A percentile compares a stretch with the other conserved stretches of the same genome.
phyloP scores from a whole-genome alignment of 139 green algal species.

The Marvania coccoides region DNA sequence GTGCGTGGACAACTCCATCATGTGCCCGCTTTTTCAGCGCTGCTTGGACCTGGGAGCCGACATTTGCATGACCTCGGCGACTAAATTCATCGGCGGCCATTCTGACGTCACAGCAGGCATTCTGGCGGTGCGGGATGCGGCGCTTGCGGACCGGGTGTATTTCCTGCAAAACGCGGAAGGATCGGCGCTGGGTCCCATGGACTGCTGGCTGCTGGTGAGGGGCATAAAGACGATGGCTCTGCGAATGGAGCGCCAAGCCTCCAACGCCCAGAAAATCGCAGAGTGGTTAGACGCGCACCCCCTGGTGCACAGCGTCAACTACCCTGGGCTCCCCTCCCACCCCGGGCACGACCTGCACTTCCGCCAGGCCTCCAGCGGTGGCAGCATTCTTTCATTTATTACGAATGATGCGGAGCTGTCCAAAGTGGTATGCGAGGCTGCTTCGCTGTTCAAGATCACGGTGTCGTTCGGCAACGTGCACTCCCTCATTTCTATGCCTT shows the following conservation, averaged over 20 bases:
- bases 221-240: slow-evolving; percentile 97
- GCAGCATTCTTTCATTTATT: slow-evolving; percentile 78
- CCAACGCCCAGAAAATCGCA: slow-evolving; percentile 64
- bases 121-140: slow-evolving; percentile 67
- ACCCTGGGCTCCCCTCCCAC: slow-evolving; percentile 61
- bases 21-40: slow-evolving; percentile 78
- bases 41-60: slow-evolving; percentile 86
- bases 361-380: slow-evolving; percentile 53
- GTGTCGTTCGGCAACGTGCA: slow-evolving; percentile 83
- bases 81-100: slow-evolving; percentile 95
- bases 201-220: slow-evolving; percentile 93
- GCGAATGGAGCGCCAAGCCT: slow-evolving; percentile 78
- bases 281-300: slow-evolving; percentile 77
- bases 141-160: slow-evolving; percentile 78
- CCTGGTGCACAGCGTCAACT: slow-evolving; percentile 82
- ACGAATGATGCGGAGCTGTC: slow-evolving; percentile 46
- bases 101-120: slow-evolving; percentile 90
- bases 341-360: slow-evolving; percentile 50
- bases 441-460: slow-evolving; percentile 90
- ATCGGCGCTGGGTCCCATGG: slow-evolving; percentile 77
- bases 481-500: slow-evolving; percentile 88
- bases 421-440: slow-evolving; percentile 69
- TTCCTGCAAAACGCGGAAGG: slow-evolving; percentile 93
- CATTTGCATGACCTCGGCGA: slow-evolving; percentile 93
- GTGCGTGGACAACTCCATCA: slow-evolving; percentile 96